Evolutionary conservation across 495 filamentous ascomycete genomes (phyloP).

Genomic region (Penicillium riverlandense): DNA sequence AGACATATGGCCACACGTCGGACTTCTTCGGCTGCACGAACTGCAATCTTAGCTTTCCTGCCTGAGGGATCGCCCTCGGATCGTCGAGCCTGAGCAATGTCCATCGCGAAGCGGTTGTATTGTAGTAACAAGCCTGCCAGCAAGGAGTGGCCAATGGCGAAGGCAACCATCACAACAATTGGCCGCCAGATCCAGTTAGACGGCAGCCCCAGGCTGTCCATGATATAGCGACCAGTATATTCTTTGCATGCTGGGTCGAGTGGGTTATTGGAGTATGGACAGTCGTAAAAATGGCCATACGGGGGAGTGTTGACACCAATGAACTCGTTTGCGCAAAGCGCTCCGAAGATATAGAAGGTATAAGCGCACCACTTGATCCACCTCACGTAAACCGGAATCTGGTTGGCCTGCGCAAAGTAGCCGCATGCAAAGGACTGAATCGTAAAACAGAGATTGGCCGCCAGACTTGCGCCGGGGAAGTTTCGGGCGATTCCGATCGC

Average conservation of each 20-base stretch:
- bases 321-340: constrained; percentile 63
- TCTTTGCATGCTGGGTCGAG: constrained; percentile 53
- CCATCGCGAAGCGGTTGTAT: constrained; percentile 53
- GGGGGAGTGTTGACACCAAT: constrained; percentile 24
- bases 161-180: constrained; percentile 51
- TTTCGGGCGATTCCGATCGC: constrained; percentile 53
- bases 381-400: constrained; percentile 64
- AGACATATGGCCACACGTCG: constrained; percentile 53
- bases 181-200: constrained; percentile 55
- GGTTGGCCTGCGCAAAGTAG: constrained; percentile 62
- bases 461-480: constrained; percentile 55
- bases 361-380: constrained; percentile 58
- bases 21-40: constrained; percentile 41
- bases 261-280: constrained; percentile 50
- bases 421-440: constrained; percentile 64
- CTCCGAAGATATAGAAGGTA: constrained; percentile 62
- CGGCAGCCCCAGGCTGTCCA: constrained; percentile 57
- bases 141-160: constrained; percentile 49
- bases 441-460: constrained; percentile 64
- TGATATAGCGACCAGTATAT: constrained; percentile 61
- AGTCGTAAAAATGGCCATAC: constrained; percentile 55
- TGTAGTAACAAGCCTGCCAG: constrained; percentile 48
- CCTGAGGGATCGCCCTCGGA: constrained; percentile 48
- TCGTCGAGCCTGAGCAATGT: constrained; percentile 47
- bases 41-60: constrained; percentile 54